Percentiles rank a stretch among this genome's conserved stretches.
Conservation (phyloP, 2,329 filamentous ascomycete species). For the Dichotomopilus funicola region DNA sequence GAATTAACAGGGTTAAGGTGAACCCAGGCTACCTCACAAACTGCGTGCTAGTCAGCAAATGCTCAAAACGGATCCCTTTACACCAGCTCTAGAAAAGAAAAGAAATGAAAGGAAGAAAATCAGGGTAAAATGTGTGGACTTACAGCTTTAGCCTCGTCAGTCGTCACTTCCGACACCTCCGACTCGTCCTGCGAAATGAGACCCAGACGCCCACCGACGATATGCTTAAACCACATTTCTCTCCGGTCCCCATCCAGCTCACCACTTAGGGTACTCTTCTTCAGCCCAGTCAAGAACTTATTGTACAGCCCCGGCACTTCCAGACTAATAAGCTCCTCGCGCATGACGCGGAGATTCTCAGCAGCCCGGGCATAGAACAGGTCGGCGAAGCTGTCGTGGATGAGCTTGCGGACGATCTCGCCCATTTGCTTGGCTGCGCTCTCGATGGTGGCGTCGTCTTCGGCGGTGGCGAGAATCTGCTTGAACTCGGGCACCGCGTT, state of each 20-base stretch:
- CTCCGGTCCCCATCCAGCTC: constrained; percentile 68
- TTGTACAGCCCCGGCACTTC: constrained; percentile 78
- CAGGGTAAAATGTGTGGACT: constrained; percentile 1
- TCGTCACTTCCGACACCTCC: constrained; percentile 58
- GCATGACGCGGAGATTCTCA: constrained; percentile 71
- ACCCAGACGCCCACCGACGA: constrained; percentile 62
- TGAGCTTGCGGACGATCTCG: constrained; percentile 59
- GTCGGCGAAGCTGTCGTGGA: constrained; percentile 69
- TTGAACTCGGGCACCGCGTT: constrained; percentile 92
- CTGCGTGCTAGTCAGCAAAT: constrained; percentile 10
- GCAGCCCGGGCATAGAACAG: constrained; percentile 65
- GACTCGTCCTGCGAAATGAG: constrained; percentile 61
- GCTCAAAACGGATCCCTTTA: neutral
- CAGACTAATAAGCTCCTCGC: constrained; percentile 66
- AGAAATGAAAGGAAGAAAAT: neutral
- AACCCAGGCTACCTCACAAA: constrained; percentile 4
- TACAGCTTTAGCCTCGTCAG: constrained; percentile 64
- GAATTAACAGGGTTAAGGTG: no score
- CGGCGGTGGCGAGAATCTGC: constrained; percentile 59
- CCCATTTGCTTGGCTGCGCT: constrained; percentile 70
- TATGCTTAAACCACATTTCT: constrained; percentile 70
- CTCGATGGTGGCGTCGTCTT: constrained; percentile 55
- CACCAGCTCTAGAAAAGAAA: neutral
- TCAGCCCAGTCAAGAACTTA: constrained; percentile 62
- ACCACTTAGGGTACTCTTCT: constrained; percentile 61